These are phyloP conservation scores for Penicillium sp. DNA, from an alignment of 2,329 filamentous ascomycete genomes.

Conservation along the genomic window DNA sequence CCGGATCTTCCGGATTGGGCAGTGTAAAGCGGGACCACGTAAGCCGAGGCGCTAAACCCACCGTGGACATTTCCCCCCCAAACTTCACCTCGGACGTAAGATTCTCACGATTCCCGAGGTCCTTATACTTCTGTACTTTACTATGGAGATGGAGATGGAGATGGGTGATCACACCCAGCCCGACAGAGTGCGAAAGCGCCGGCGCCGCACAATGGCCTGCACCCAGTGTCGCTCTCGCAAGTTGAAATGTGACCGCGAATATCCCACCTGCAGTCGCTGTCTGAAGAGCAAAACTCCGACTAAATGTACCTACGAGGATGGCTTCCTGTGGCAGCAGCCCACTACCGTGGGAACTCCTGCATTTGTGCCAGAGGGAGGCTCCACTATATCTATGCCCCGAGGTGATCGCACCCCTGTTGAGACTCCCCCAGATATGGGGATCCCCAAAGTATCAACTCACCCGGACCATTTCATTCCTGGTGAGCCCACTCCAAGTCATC, in stretches of 20 bases:
- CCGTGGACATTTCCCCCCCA: not conserved
- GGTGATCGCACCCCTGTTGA: slow-evolving; percentile 26
- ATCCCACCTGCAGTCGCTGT: slow-evolving; percentile 44
- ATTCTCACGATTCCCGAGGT: not conserved
- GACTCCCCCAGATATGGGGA: slow-evolving; percentile 34
- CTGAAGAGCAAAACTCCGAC: slow-evolving; percentile 38
- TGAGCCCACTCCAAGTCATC: slow-evolving; percentile 8
- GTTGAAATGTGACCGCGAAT: slow-evolving; percentile 46
- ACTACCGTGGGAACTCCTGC: slow-evolving; percentile 33
- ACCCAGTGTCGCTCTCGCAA: slow-evolving; percentile 46
- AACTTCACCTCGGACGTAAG: slow-evolving; percentile 5
- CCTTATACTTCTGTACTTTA: not conserved
- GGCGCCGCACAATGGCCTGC: slow-evolving; percentile 45
- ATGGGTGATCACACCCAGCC: slow-evolving; percentile 17
- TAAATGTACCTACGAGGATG: slow-evolving; percentile 45
- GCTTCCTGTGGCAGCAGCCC: slow-evolving; percentile 43
- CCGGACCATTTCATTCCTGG: slow-evolving; percentile 15
- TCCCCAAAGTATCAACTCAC: slow-evolving; percentile 30
- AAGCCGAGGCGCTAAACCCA: not conserved
- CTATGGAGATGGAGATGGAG: not conserved
- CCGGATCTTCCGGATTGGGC: slow-evolving; percentile 19
- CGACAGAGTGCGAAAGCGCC: slow-evolving; percentile 39
- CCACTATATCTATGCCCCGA: slow-evolving; percentile 21
- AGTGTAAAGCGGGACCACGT: slow-evolving; percentile 2
- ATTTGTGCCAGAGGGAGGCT: slow-evolving; percentile 25